These are phyloP conservation scores for Mallotus japonicus DNA, from an alignment of 441 rosid species.

Conservation along the genomic window DNA sequence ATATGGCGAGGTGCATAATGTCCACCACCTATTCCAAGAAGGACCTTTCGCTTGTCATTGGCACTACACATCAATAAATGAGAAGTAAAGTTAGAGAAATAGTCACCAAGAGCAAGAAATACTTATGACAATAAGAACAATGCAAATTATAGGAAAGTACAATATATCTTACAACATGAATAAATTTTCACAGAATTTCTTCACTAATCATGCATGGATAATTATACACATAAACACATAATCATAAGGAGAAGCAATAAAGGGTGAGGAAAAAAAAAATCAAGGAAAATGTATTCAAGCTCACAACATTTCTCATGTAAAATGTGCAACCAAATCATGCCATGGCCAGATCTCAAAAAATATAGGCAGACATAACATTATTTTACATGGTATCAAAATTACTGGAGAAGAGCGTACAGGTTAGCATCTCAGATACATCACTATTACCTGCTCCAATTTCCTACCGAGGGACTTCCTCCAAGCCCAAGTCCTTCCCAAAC, in stretches of 20 bases:
- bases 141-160: not conserved
- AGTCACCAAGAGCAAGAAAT: not conserved
- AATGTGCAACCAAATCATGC: not conserved
- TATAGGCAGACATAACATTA: not conserved
- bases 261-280: not conserved
- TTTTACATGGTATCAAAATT: not conserved
- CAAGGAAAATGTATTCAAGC: not conserved
- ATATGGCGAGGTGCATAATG: constrained; percentile 91
- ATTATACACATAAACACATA: not conserved
- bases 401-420: not conserved
- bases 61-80: constrained; percentile 37
- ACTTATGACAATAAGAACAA: not conserved
- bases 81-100: constrained; percentile 12
- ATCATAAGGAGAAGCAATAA: not conserved
- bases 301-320: constrained; percentile 1
- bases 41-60: constrained; percentile 56
- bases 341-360: not conserved
- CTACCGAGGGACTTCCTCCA: constrained; percentile 64
- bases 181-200: not conserved
- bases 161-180: not conserved
- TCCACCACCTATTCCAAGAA: constrained; percentile 87
- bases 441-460: constrained; percentile 78
- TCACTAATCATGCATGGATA: not conserved
- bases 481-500: constrained; percentile 92
- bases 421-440: constrained; percentile 9